A percentile compares a stretch with the other conserved stretches of the same genome.
phyloP scores from a whole-genome alignment of 2,329 filamentous ascomycete species.

The Plectosphaerella plurivora region DNA sequence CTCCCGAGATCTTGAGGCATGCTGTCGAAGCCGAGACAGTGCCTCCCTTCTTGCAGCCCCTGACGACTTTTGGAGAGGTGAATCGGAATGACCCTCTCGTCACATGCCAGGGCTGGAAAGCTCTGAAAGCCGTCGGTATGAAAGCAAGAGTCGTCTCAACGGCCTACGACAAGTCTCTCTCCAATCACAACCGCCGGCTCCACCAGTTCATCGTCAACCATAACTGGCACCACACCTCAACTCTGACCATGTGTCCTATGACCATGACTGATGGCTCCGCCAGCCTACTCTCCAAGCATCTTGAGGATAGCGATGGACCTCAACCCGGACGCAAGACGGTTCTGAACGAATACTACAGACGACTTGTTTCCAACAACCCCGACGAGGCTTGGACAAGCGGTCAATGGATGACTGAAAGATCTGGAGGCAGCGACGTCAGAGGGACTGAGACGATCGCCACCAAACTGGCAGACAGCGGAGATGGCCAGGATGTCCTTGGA shows the following conservation, averaged over 20 bases:
- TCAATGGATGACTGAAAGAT: constrained; percentile 74
- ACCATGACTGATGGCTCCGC: constrained; percentile 64
- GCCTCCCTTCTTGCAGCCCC: constrained; percentile 7
- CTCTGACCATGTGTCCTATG: constrained; percentile 46
- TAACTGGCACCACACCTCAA: constrained; percentile 6
- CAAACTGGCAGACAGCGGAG: constrained; percentile 20
- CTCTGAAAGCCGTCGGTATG: constrained; percentile 11
- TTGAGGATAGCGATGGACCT: constrained; percentile 17
- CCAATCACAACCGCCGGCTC: constrained; percentile 9
- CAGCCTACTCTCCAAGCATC: constrained; percentile 40
- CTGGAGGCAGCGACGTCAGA: constrained; percentile 65
- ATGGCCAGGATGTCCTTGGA: constrained; percentile 7
- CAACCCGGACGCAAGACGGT: constrained; percentile 30
- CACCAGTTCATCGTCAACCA: constrained; percentile 9
- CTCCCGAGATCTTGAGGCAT: not conserved
- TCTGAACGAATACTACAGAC: constrained; percentile 46
- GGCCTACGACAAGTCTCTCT: constrained; percentile 6
- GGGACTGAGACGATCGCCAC: constrained; percentile 53
- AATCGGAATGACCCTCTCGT: constrained; percentile 11
- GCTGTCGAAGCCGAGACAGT: constrained; percentile 8
- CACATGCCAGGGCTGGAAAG: constrained; percentile 12
- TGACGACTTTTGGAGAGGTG: constrained; percentile 10
- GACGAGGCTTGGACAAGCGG: constrained; percentile 62
- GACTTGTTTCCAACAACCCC: constrained; percentile 41
- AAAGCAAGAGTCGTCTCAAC: constrained; percentile 10